Percentiles rank a stretch among this genome's conserved stretches.
Conservation (phyloP, 2,329 filamentous ascomycete genomes). For the Ceratocystis variospora region DNA sequence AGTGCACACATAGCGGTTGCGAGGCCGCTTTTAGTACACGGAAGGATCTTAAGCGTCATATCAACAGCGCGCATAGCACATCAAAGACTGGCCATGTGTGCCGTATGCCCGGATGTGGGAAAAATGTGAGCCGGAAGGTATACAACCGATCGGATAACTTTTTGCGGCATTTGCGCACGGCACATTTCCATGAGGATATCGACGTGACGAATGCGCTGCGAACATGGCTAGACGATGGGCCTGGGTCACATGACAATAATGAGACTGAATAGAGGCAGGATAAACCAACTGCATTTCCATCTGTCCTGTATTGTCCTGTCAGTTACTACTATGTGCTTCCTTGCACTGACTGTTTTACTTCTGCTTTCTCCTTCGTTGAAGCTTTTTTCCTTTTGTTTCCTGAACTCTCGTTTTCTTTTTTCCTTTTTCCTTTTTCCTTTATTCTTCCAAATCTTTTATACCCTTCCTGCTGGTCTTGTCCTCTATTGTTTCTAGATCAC, state of each 20-base stretch:
- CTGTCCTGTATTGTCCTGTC: not conserved
- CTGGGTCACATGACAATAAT: not conserved
- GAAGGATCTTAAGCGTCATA: slow-evolving; percentile 24
- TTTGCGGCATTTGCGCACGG: slow-evolving; percentile 22
- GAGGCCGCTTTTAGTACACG: slow-evolving; percentile 22
- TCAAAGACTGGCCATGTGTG: slow-evolving; percentile 21
- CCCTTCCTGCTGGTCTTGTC: not conserved
- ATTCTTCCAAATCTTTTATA: slow-evolving; percentile 8
- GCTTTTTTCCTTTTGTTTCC: slow-evolving; percentile 1
- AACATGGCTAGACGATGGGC: slow-evolving; percentile 14
- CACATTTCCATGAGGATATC: slow-evolving; percentile 20
- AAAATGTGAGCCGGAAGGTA: slow-evolving; percentile 22
- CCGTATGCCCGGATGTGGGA: slow-evolving; percentile 23
- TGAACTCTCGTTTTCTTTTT: not conserved
- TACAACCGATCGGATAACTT: slow-evolving; percentile 25
- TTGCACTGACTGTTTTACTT: not conserved
- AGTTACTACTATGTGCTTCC: not conserved
- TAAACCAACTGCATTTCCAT: not conserved
- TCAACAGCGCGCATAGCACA: slow-evolving; percentile 19
- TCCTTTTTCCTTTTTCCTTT: not conserved
- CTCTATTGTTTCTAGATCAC: not conserved
- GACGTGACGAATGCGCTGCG: slow-evolving; percentile 14
- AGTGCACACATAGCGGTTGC: slow-evolving; percentile 20
- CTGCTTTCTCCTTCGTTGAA: not conserved
- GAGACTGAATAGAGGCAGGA: not conserved